A percentile compares a stretch with the other conserved stretches of the same genome.
Evolutionary conservation across 768 basidiomycete species (phyloP).

Genomic region (Hericium alpestre): DNA sequence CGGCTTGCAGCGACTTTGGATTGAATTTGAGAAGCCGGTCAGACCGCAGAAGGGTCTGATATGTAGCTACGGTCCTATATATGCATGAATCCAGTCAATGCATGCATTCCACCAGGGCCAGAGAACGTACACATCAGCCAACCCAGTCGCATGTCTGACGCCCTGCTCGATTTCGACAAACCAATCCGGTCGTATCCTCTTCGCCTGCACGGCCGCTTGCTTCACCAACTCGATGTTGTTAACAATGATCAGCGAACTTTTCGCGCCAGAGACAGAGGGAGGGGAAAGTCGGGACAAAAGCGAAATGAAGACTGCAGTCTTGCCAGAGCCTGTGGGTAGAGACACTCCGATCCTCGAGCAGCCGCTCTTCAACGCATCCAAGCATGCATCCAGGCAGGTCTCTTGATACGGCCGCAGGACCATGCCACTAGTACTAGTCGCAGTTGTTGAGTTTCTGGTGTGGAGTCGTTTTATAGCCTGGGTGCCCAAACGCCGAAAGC

Average conservation of each 20-base stretch:
- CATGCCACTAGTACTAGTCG: constrained; percentile 14
- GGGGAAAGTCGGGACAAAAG: constrained; percentile 57
- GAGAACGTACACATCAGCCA: constrained; percentile 62
- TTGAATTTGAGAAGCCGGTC: constrained; percentile 68
- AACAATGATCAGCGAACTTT: constrained; percentile 70
- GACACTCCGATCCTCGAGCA: constrained; percentile 72
- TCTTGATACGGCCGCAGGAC: constrained; percentile 82
- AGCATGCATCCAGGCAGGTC: constrained; percentile 66
- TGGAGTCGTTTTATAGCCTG: background rate
- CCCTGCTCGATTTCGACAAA: constrained; percentile 91
- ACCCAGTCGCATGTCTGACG: constrained; percentile 61
- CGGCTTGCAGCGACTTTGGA: constrained; percentile 52
- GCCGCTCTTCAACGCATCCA: constrained; percentile 59
- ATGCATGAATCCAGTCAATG: background rate
- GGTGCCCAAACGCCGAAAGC: background rate
- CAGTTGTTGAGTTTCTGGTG: background rate
- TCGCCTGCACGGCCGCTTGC: constrained; percentile 72
- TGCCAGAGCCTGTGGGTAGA: constrained; percentile 75
- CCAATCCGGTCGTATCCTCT: constrained; percentile 57
- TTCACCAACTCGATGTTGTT: constrained; percentile 83
- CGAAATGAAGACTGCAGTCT: constrained; percentile 86
- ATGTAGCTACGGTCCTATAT: constrained; percentile 74
- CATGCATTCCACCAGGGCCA: background rate
- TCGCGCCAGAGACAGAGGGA: constrained; percentile 30
- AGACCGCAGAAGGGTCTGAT: constrained; percentile 66